Evolutionary conservation across 176 grass and related monocot species (phyloP), one percentile per base, ranked within the genome.

Genomic region (Aegilops tauschii): DNA sequence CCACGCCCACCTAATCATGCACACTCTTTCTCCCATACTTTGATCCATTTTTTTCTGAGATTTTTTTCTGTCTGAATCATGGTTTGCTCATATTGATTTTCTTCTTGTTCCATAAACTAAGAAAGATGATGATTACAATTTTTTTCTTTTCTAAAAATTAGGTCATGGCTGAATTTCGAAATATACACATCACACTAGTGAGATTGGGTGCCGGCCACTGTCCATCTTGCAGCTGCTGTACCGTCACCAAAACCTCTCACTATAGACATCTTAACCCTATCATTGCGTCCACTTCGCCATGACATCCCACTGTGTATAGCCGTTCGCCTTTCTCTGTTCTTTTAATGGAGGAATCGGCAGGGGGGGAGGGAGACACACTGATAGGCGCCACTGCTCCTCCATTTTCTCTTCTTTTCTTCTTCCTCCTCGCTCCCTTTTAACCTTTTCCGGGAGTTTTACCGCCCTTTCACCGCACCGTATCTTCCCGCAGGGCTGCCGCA

Each of bases 401-500:
- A 32, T 44, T 80, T 62, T 59, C 56, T 59, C 50, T 71, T 28
- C 7, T 77, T 69, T 81, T 83, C 42, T 58, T 54, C 45, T 87
- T 63, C 62, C 23, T 73, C 14, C 17, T 56, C 8, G 72, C 27
- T 50, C 31, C 61, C 45, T 78, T 87, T 56, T 64, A 47, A 73
- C n/a, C 56, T 20, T 67, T 40, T 5, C 47, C 4, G 61, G 3
- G 42, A 29, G 72, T 47, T 73, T 73, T 47, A 73, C 62, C 27
- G n/a, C 29, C 52, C 39, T 52, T 63, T 71, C 35, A 49, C 79
- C 20, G 64, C 56, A 66, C 44, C 67, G 65, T 85, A 85, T 88
- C 86, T 91, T 91, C 85, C 81, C 69, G 89, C 81, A 52, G 85
- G 69, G 47, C 12, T 50, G 13, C 80, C 61, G 78, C 85, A 21